Conservation (phyloP, 2,329 filamentous ascomycete species). For the Endocalyx cinctus region DNA sequence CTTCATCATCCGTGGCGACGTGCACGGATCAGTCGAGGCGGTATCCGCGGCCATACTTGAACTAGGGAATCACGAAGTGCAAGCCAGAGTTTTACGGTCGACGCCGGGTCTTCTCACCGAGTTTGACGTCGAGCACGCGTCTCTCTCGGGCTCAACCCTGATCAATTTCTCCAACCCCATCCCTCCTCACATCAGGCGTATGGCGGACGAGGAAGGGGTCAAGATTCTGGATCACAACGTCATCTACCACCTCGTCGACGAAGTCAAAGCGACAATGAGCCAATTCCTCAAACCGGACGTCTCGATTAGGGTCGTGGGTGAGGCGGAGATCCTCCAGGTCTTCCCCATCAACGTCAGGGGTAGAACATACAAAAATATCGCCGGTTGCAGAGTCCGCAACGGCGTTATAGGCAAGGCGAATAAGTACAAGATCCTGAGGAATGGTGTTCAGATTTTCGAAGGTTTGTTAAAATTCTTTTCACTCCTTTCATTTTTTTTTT, state of each 20-base stretch:
- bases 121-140: constrained; percentile 85
- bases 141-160: constrained; percentile 68
- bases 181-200: constrained; percentile 60
- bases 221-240: constrained; percentile 79
- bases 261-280: constrained; percentile 63
- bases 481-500: constrained; percentile 1
- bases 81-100: constrained; percentile 69
- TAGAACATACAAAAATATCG: constrained; percentile 67
- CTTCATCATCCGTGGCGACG: constrained; percentile 89
- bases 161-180: constrained; percentile 81
- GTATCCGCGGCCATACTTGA: constrained; percentile 71
- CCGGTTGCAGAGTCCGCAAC: constrained; percentile 83
- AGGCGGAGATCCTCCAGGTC: constrained; percentile 78
- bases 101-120: constrained; percentile 75
- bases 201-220: constrained; percentile 69
- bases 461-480: constrained; percentile 46
- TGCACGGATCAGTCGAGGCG: constrained; percentile 90
- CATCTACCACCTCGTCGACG: constrained; percentile 76
- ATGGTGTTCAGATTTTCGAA: constrained; percentile 69
- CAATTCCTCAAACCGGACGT: constrained; percentile 64
- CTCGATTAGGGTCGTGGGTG: constrained; percentile 69
- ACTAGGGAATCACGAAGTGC: constrained; percentile 81
- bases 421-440: constrained; percentile 68
- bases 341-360: constrained; percentile 82
- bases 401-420: constrained; percentile 62